These are phyloP conservation scores for Chlorokybus atmophyticus DNA, from an alignment of 139 green algal genomes.

Conservation along the genomic window DNA sequence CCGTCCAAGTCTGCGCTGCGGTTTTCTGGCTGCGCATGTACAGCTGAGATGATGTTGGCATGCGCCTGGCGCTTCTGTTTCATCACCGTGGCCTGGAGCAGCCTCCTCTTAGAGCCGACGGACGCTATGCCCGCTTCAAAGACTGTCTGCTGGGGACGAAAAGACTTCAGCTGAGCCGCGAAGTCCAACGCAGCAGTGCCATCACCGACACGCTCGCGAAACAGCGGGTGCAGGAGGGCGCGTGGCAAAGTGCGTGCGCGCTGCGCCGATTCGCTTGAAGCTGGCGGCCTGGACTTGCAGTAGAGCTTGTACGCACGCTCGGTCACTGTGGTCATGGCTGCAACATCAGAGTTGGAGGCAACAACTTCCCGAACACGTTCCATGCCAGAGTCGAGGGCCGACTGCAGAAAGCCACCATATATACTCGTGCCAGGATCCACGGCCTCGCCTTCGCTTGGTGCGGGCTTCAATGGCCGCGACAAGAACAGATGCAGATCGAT, in stretches of 20 bases:
- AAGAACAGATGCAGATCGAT: slow-evolving; percentile 96
- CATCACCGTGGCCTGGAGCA: neutral
- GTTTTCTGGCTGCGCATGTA: too few species aligned
- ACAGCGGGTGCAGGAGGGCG: slow-evolving; percentile 16
- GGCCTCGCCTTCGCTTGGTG: slow-evolving; percentile 23
- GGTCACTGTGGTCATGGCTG: slow-evolving; percentile 8
- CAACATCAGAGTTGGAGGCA: neutral
- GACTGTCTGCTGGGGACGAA: neutral
- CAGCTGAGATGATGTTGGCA: neutral
- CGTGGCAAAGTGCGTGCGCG: slow-evolving; percentile 23
- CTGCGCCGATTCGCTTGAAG: slow-evolving; percentile 51
- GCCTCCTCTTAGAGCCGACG: neutral
- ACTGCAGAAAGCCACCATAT: slow-evolving; percentile 28
- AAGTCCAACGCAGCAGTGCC: neutral
- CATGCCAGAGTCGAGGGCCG: slow-evolving; percentile 44
- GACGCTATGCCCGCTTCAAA: neutral
- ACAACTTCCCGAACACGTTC: slow-evolving; percentile 47
- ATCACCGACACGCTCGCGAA: neutral
- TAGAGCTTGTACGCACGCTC: slow-evolving; percentile 80
- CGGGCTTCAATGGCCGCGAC: slow-evolving; percentile 37
- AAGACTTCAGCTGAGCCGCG: neutral
- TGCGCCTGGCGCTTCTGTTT: neutral
- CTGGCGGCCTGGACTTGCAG: slow-evolving; percentile 60
- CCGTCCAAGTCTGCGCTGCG: too few species aligned
- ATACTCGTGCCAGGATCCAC: slow-evolving; percentile 11